Evolutionary conservation across 306 rosid species (phyloP).

Genomic region (Carpinus viminea): DNA sequence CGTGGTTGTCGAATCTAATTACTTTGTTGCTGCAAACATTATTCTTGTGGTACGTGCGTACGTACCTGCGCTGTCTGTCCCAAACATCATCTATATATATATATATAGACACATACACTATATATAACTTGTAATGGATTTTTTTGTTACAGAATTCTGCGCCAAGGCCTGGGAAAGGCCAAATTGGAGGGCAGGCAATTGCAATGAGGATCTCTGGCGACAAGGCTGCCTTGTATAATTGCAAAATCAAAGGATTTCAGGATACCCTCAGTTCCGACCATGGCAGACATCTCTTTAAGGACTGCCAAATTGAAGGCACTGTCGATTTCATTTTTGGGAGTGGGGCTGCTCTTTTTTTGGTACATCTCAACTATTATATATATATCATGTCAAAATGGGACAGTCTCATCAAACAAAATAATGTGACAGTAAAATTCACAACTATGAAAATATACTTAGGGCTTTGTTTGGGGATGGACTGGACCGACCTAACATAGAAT

Average conservation of each 20-base stretch:
- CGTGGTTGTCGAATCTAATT: slow-evolving; percentile 31
- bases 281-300: slow-evolving; percentile 47
- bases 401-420: too few relatives aligned
- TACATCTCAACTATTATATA: neutral
- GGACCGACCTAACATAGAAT: too few relatives aligned
- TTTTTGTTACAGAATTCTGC: slow-evolving; percentile 37
- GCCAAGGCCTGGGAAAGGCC: slow-evolving; percentile 33
- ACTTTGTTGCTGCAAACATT: slow-evolving; percentile 47
- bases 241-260: slow-evolving; percentile 44
- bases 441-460: too few relatives aligned
- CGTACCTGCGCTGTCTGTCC: neutral
- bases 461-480: too few relatives aligned
- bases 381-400: too few relatives aligned
- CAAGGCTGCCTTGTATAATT: slow-evolving; percentile 41
- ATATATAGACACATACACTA: too few relatives aligned
- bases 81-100: neutral
- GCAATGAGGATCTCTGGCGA: slow-evolving; percentile 44
- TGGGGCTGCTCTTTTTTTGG: slow-evolving; percentile 51
- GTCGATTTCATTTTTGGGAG: slow-evolving; percentile 49
- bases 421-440: too few relatives aligned
- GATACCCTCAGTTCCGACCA: slow-evolving; percentile 52
- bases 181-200: slow-evolving; percentile 40
- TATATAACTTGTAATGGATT: neutral
- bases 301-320: slow-evolving; percentile 45
- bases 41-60: slow-evolving; percentile 25